These are phyloP conservation scores for Fusarium pininemorale DNA, from an alignment of 2,329 filamentous ascomycete genomes.

Conservation along the genomic window DNA sequence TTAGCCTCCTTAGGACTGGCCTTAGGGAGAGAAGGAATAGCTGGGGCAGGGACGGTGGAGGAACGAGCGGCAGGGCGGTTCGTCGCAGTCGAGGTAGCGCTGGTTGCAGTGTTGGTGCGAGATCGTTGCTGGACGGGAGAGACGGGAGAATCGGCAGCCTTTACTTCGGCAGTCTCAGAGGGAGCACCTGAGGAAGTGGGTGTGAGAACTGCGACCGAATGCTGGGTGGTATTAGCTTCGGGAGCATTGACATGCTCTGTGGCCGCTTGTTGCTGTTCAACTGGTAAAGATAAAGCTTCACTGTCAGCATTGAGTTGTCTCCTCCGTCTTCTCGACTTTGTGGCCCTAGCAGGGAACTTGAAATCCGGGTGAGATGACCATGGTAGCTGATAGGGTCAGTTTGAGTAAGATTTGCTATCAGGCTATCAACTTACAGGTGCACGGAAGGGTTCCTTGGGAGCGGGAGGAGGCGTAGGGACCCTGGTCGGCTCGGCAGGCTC, in stretches of 20 bases:
- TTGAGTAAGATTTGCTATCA: not conserved
- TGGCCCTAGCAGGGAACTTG: constrained; percentile 57
- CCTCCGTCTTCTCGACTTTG: constrained; percentile 54
- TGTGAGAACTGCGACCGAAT: constrained; percentile 20
- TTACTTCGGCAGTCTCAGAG: constrained; percentile 33
- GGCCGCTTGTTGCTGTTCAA: constrained; percentile 49
- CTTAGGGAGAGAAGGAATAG: constrained; percentile 60
- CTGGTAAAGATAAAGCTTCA: constrained; percentile 54
- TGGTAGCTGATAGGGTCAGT: constrained; percentile 57
- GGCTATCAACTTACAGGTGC: constrained; percentile 56
- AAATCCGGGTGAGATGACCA: constrained; percentile 64
- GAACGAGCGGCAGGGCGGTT: constrained; percentile 44
- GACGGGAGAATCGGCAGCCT: constrained; percentile 46
- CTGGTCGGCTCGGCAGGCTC: constrained; percentile 36
- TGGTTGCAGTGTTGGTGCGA: constrained; percentile 39
- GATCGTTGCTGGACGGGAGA: constrained; percentile 45
- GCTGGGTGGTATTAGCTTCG: constrained; percentile 23
- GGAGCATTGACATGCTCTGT: constrained; percentile 39
- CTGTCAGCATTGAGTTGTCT: constrained; percentile 51
- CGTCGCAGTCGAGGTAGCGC: constrained; percentile 39
- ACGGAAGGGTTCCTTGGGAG: constrained; percentile 51
- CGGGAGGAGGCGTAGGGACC: constrained; percentile 40
- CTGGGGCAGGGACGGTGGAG: constrained; percentile 53
- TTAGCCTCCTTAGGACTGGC: constrained; percentile 44
- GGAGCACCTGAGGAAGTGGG: constrained; percentile 28